Percentiles rank a stretch among this genome's conserved stretches.
phyloP scores from a whole-genome alignment of 495 filamentous ascomycete species.

The Evansstolkia leycettana region DNA sequence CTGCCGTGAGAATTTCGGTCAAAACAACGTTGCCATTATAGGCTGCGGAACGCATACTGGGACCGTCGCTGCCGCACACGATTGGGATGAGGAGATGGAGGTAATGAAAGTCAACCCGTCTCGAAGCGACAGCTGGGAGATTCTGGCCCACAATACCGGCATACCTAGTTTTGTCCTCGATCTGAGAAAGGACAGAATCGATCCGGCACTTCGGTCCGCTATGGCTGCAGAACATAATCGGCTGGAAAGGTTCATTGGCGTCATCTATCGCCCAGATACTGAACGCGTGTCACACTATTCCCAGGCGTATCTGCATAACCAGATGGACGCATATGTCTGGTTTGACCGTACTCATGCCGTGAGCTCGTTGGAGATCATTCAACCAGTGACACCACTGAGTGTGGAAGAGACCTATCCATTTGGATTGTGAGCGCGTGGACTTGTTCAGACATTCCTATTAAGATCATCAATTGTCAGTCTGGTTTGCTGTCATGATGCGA shows the following conservation, averaged over 20 bases:
- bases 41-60: slow-evolving; percentile 43
- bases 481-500: no score
- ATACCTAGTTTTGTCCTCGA: slow-evolving; percentile 38
- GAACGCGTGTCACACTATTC: slow-evolving; percentile 45
- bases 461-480: no score
- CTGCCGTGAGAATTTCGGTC: slow-evolving; percentile 36
- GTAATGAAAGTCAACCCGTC: slow-evolving; percentile 37
- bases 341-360: slow-evolving; percentile 43
- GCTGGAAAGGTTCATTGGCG: slow-evolving; percentile 45
- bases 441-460: no score
- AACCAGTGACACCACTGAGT: slow-evolving; percentile 33
- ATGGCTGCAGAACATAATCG: slow-evolving; percentile 25
- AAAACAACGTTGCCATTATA: slow-evolving; percentile 34
- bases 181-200: slow-evolving; percentile 25
- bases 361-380: slow-evolving; percentile 35
- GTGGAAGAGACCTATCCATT: slow-evolving; percentile 47
- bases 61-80: slow-evolving; percentile 42
- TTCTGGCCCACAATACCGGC: slow-evolving; percentile 30
- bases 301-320: slow-evolving; percentile 36
- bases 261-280: slow-evolving; percentile 45
- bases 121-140: slow-evolving; percentile 31
- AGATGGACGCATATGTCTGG: slow-evolving; percentile 46
- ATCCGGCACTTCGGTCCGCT: slow-evolving; percentile 23
- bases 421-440: slow-evolving; percentile 21
- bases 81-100: slow-evolving; percentile 46